These are phyloP conservation scores for Triadica sebifera DNA, from an alignment of 345 rosid species.

Conservation along the genomic window DNA sequence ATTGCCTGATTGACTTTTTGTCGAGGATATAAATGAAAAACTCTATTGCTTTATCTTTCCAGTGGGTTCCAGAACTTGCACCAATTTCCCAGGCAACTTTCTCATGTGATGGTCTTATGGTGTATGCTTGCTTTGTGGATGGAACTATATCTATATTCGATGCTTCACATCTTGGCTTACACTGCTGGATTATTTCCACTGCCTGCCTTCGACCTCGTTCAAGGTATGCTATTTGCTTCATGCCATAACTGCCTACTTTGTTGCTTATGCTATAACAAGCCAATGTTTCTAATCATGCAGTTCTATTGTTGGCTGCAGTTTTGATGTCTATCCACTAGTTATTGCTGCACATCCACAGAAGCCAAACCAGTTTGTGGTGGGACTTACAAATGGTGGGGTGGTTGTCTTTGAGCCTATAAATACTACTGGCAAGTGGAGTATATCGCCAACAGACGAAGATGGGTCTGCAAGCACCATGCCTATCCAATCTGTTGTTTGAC, in stretches of 20 bases:
- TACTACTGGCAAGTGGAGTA: conserved; percentile 24
- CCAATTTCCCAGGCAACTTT: conserved; percentile 41
- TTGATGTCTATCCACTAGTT: conserved; percentile 21
- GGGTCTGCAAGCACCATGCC: conserved; percentile 6
- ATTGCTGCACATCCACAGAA: conserved; percentile 41
- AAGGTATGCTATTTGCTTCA: conserved; percentile 28
- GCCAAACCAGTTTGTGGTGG: conserved; percentile 44
- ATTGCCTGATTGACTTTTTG: background rate
- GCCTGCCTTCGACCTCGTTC: conserved; percentile 27
- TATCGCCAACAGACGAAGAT: conserved; percentile 4
- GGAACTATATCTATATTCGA: conserved; percentile 39
- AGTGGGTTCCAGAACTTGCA: conserved; percentile 31
- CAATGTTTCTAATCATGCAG: background rate
- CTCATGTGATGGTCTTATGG: conserved; percentile 39
- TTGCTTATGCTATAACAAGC: background rate
- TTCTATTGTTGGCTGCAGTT: conserved; percentile 21
- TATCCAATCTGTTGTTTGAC: background rate
- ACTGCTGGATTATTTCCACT: conserved; percentile 21
- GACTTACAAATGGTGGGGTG: conserved; percentile 38
- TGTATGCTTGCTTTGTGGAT: conserved; percentile 39
- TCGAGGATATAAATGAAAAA: background rate
- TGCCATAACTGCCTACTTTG: conserved; percentile 2
- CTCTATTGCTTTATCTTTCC: conserved; percentile 8
- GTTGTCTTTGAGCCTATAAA: conserved; percentile 38
- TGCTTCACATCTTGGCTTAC: conserved; percentile 28